Evolutionary conservation across 345 rosid genomes (phyloP).

Genomic region (Limnanthes douglasii): DNA sequence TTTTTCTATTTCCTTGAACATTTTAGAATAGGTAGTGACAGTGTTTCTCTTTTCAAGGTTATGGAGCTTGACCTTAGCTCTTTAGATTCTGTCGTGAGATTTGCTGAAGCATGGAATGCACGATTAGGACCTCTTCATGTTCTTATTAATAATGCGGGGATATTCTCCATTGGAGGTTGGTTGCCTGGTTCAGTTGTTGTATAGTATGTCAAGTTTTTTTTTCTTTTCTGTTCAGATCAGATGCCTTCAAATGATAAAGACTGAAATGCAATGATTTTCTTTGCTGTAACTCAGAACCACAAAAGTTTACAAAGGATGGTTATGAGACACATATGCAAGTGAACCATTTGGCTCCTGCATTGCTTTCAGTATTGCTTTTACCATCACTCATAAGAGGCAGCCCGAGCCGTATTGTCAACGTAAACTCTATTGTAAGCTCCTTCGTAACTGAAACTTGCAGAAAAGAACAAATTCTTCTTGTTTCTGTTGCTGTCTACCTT

Average conservation of each 20-base stretch:
- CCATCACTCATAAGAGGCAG: slow-evolving; percentile 90
- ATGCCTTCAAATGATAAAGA: too few species aligned
- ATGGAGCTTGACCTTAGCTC: slow-evolving; percentile 97
- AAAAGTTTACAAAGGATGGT: slow-evolving; percentile 80
- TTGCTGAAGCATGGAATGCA: slow-evolving; percentile 61
- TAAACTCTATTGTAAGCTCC: slow-evolving; percentile 88
- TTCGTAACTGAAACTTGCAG: slow-evolving; percentile 1
- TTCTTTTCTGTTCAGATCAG: too few species aligned
- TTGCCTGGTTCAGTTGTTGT: background rate
- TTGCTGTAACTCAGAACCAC: slow-evolving; percentile 41
- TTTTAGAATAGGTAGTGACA: too few species aligned
- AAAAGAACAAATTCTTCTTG: background rate
- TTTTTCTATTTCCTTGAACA: too few species aligned
- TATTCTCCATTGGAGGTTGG: slow-evolving; percentile 91
- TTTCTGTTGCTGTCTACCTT: too few species aligned
- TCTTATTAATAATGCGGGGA: slow-evolving; percentile 87
- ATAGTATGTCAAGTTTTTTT: background rate
- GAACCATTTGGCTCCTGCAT: slow-evolving; percentile 90
- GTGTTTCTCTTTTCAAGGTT: slow-evolving; percentile 26
- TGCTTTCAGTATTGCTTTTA: slow-evolving; percentile 73
- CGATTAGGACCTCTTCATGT: slow-evolving; percentile 56
- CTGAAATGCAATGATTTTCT: slow-evolving; percentile 9
- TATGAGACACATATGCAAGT: slow-evolving; percentile 97
- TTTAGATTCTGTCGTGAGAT: slow-evolving; percentile 56
- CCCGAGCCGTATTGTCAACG: slow-evolving; percentile 87